Evolutionary conservation across 2,329 filamentous ascomycete genomes (phyloP).

Genomic region (Colletotrichum coccodes): DNA sequence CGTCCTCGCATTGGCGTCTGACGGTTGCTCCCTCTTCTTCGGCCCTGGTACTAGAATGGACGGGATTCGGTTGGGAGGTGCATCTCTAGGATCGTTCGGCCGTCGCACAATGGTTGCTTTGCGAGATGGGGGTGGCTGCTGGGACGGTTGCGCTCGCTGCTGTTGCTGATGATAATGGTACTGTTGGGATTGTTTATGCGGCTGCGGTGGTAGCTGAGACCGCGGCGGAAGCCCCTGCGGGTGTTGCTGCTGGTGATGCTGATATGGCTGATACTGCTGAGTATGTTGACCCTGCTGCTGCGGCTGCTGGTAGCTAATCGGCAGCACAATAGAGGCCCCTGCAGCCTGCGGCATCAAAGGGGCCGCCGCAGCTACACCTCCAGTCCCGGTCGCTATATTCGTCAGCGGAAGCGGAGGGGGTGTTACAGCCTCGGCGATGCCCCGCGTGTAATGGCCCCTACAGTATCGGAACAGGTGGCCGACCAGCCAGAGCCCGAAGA

Average conservation of each 20-base stretch:
- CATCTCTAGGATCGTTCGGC: neutral
- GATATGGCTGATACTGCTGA: neutral
- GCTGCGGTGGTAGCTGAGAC: neutral
- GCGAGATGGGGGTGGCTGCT: neutral
- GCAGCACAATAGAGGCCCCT: neutral
- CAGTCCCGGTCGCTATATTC: neutral
- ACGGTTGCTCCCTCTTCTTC: neutral
- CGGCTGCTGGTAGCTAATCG: neutral
- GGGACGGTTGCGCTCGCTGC: too few relatives aligned
- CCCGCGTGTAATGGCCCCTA: neutral
- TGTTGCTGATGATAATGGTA: neutral
- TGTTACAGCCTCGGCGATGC: neutral
- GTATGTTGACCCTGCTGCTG: neutral
- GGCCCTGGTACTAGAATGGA: neutral
- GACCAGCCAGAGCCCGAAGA: slow-evolving; percentile 21
- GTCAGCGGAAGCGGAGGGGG: neutral
- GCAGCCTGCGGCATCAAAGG: neutral
- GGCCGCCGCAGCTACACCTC: neutral
- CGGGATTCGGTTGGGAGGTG: neutral
- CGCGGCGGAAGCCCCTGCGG: neutral
- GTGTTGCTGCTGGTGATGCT: neutral
- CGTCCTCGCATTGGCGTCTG: neutral
- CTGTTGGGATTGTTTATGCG: neutral
- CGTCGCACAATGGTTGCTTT: neutral
- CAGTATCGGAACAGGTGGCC: slow-evolving; percentile 22